Evolutionary conservation across 768 basidiomycete genomes (phyloP).

Genomic region (Bullera alba): DNA sequence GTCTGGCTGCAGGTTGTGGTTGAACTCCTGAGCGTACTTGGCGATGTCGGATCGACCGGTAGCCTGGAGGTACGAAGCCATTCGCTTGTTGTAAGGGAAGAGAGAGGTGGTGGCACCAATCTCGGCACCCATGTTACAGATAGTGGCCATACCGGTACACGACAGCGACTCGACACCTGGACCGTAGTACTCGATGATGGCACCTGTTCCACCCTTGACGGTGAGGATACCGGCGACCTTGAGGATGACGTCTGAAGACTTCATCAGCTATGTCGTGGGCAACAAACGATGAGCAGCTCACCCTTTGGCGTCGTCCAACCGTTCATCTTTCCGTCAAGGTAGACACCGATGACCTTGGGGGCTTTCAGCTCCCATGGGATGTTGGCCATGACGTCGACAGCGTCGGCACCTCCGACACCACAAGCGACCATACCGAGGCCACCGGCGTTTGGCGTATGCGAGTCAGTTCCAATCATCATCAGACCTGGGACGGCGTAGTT

Average conservation of each 20-base stretch:
- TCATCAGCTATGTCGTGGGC: neutral
- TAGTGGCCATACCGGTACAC: constrained; percentile 99
- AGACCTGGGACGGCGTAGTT: constrained; percentile 99
- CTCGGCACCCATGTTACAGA: constrained; percentile 99
- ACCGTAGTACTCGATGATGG: constrained; percentile 94
- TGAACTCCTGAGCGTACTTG: constrained; percentile 76
- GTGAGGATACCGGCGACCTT: constrained; percentile 98
- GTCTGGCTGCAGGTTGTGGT: constrained; percentile 83
- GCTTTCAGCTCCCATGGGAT: constrained; percentile 99
- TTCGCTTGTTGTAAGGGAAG: constrained; percentile 96
- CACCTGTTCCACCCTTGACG: constrained; percentile 98
- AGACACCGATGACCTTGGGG: constrained; percentile 96
- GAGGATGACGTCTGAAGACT: constrained; percentile 74
- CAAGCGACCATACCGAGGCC: constrained; percentile 98
- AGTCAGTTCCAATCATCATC: constrained; percentile 98
- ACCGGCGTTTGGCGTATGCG: constrained; percentile 96
- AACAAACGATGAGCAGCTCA: constrained; percentile 37
- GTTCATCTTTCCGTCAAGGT: constrained; percentile 82
- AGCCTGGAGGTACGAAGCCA: constrained; percentile 84
- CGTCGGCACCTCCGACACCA: constrained; percentile 97
- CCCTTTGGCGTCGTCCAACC: constrained; percentile 98
- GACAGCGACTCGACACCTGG: constrained; percentile 91
- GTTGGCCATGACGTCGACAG: constrained; percentile 95
- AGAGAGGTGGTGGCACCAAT: constrained; percentile 98
- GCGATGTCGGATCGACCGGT: constrained; percentile 83